A percentile compares a stretch with the other conserved stretches of the same genome.
These are phyloP conservation scores for Sclerospora graminicola DNA, from an alignment of 352 stramenopile genomes.

Conservation along the genomic window DNA sequence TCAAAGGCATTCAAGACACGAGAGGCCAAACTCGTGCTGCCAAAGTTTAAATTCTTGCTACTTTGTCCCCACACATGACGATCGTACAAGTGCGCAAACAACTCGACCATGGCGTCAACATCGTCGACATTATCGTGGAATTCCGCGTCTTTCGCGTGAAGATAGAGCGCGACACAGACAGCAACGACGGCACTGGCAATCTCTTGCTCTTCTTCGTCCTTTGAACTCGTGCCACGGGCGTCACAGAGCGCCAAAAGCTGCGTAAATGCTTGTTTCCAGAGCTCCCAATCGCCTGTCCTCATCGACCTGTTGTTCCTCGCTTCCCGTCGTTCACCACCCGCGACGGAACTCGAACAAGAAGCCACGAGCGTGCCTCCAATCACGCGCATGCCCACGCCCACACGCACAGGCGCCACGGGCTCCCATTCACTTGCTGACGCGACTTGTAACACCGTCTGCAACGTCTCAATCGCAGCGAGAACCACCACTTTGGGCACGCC, in stretches of 20 bases:
- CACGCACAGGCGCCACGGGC: conserved; percentile 64
- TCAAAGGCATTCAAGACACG: too few species aligned
- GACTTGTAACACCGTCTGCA: conserved; percentile 78
- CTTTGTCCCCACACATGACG: conserved; percentile 43
- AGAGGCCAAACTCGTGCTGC: too few species aligned
- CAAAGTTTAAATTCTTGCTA: conserved; percentile 76
- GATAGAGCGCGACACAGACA: conserved; percentile 68
- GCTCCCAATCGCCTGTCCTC: too few species aligned
- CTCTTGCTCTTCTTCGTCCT: conserved; percentile 73
- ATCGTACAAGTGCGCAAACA: conserved; percentile 55
- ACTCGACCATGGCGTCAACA: conserved; percentile 46
- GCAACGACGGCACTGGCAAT: conserved; percentile 68
- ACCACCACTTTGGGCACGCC: conserved; percentile 73
- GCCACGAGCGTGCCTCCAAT: conserved; percentile 77
- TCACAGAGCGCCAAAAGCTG: conserved; percentile 51
- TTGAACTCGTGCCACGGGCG: conserved; percentile 21
- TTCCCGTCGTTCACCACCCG: too few species aligned
- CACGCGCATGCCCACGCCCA: conserved; percentile 83
- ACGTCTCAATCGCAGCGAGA: conserved; percentile 54
- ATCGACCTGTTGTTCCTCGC: too few species aligned
- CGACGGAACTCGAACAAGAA: too few species aligned
- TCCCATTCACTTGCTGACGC: conserved; percentile 65
- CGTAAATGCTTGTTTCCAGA: conserved; percentile 64
- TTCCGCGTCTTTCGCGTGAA: conserved; percentile 50
- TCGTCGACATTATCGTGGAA: too few species aligned